Evolutionary conservation across 306 rosid genomes (phyloP).

Genomic region (Prunus mume): DNA sequence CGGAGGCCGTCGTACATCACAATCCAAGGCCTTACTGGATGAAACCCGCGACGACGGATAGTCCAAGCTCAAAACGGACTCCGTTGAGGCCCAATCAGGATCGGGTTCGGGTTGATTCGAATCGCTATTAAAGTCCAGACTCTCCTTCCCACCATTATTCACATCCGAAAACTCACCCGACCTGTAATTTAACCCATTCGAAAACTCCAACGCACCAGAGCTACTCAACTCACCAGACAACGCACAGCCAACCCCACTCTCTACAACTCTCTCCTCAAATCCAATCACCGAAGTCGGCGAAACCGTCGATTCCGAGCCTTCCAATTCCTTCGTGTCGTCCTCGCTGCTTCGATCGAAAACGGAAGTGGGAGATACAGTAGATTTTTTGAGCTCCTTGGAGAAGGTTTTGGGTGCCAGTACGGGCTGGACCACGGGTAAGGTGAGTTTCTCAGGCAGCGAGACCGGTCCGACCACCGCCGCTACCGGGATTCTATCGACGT

Average conservation of each 20-base stretch:
- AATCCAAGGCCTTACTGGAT: constrained; percentile 59
- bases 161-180: constrained; percentile 70
- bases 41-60: constrained; percentile 87
- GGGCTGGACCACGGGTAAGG: constrained; percentile 89
- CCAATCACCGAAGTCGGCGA: constrained; percentile 80
- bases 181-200: constrained; percentile 42
- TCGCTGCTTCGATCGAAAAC: constrained; percentile 54
- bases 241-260: constrained; percentile 33
- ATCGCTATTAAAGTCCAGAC: constrained; percentile 56
- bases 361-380: constrained; percentile 76
- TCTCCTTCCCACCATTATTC: constrained; percentile 55
- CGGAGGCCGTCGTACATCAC: constrained; percentile 46
- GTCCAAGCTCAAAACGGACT: constrained; percentile 74
- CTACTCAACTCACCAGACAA: constrained; percentile 73
- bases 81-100: constrained; percentile 68
- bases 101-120: constrained; percentile 41
- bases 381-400: constrained; percentile 58
- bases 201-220: constrained; percentile 84
- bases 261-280: constrained; percentile 55
- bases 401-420: constrained; percentile 51
- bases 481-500: constrained; percentile 61
- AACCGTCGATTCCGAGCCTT: constrained; percentile 49
- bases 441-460: constrained; percentile 38
- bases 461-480: constrained; percentile 58
- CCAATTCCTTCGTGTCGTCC: constrained; percentile 42